These are phyloP conservation scores for Dacryopinax spathularia DNA, from an alignment of 768 basidiomycete genomes.

Conservation along the genomic window DNA sequence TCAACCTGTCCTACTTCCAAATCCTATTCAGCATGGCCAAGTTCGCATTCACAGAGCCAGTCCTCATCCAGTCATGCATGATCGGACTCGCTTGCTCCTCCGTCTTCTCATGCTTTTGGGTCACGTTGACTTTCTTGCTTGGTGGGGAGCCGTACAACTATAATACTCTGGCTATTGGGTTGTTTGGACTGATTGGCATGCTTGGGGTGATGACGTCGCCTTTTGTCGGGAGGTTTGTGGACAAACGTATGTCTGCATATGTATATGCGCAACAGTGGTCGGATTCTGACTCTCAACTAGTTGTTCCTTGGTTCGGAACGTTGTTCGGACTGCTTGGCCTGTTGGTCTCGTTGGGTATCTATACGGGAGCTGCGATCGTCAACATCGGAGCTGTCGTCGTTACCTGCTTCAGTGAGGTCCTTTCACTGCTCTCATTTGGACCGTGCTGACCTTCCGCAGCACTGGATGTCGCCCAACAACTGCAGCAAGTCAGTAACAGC, in stretches of 20 bases:
- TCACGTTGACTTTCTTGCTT: conserved; percentile 52
- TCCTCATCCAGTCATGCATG: conserved; percentile 45
- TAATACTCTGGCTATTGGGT: conserved; percentile 47
- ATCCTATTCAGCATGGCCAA: conserved; percentile 66
- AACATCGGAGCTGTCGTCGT: conserved; percentile 58
- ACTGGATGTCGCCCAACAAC: conserved; percentile 58
- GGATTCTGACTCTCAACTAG: conserved; percentile 49
- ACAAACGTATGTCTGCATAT: conserved; percentile 13
- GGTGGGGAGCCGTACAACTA: conserved; percentile 62
- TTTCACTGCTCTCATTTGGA: not conserved
- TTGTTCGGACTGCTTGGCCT: conserved; percentile 39
- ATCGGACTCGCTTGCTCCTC: conserved; percentile 14
- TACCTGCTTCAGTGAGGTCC: conserved; percentile 39
- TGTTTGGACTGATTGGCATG: conserved; percentile 58
- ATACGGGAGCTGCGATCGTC: conserved; percentile 54
- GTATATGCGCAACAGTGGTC: not conserved
- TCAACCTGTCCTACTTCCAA: conserved; percentile 45
- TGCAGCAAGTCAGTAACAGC: conserved; percentile 51
- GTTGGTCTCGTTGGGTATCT: conserved; percentile 43
- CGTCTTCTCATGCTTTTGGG: conserved; percentile 10
- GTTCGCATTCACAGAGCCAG: conserved; percentile 61
- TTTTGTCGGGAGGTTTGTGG: conserved; percentile 23
- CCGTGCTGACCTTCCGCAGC: not conserved
- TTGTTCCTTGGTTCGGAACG: conserved; percentile 67
- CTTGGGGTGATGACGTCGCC: conserved; percentile 32